A percentile compares a stretch with the other conserved stretches of the same genome.
Conservation (phyloP, 1,139 yeast genomes). For the Lodderomyces beijingensis region DNA sequence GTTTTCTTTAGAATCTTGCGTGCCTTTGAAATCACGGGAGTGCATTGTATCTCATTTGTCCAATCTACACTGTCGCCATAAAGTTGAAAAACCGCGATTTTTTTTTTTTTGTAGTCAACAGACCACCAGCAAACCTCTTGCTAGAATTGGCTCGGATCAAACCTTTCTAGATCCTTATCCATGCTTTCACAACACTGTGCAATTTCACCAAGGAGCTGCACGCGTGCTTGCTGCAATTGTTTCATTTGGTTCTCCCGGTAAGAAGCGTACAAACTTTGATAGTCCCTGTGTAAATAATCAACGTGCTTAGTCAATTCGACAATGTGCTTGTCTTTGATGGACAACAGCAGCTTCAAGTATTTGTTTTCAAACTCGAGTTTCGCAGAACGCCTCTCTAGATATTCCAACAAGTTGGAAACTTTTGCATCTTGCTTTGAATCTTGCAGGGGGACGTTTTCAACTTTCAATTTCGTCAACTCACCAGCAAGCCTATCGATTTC, state of each 20-base stretch:
- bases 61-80: too few species aligned
- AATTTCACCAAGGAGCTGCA: constrained; percentile 5
- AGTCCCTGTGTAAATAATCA: constrained; percentile 16
- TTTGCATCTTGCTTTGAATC: constrained; percentile 9
- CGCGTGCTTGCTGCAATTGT: not conserved
- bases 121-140: too few species aligned
- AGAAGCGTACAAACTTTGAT: constrained; percentile 2
- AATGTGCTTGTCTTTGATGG: constrained; percentile 19
- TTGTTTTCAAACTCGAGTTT: constrained; percentile 33
- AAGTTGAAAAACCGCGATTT: too few species aligned
- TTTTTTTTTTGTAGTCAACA: too few species aligned
- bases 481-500: constrained; percentile 30
- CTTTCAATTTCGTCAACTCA: constrained; percentile 16
- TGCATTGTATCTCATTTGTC: too few species aligned
- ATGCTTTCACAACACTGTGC: constrained; percentile 2
- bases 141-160: constrained; percentile 9
- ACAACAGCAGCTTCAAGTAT: constrained; percentile 20
- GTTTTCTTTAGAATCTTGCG: too few species aligned
- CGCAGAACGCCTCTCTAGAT: constrained; percentile 28
- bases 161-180: constrained; percentile 7
- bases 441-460: constrained; percentile 2
- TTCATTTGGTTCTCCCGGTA: not conserved
- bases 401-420: constrained; percentile 25
- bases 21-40: too few species aligned
- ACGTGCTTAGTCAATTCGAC: constrained; percentile 26